Conservation (phyloP, 192 early-diverging fungal genomes). For the Spinellus fusiger region DNA sequence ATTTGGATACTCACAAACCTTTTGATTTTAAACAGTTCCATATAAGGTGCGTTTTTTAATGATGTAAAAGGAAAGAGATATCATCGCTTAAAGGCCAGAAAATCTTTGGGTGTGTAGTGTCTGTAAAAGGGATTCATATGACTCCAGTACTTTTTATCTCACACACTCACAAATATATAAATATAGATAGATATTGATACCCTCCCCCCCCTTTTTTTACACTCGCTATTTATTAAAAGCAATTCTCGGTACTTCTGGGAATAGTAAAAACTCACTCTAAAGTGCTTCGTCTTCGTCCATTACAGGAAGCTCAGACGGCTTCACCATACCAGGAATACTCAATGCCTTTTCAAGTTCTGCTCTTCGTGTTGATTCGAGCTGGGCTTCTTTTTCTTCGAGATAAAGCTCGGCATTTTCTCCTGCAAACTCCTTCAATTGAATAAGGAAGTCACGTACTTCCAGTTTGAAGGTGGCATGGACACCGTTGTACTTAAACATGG, state of each 20-base stretch:
- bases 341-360: constrained; percentile 76
- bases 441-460: constrained; percentile 94
- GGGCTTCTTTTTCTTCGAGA: constrained; percentile 87
- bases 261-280: background rate
- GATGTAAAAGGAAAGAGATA: no score
- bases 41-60: no score
- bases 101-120: no score
- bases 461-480: constrained; percentile 84
- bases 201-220: background rate
- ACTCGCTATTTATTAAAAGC: background rate
- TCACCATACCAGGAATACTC: constrained; percentile 93
- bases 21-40: no score
- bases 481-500: constrained; percentile 79
- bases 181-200: no score
- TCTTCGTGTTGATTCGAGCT: constrained; percentile 71
- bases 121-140: no score
- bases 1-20: no score
- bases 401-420: constrained; percentile 81
- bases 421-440: constrained; percentile 90
- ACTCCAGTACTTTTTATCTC: no score
- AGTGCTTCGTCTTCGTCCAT: constrained; percentile 31
- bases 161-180: no score
- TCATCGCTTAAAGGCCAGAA: no score
- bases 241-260: background rate
- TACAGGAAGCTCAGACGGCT: constrained; percentile 76